These are phyloP conservation scores for Penicillium expansum DNA, from an alignment of 2,329 filamentous ascomycete species.

Conservation along the genomic window DNA sequence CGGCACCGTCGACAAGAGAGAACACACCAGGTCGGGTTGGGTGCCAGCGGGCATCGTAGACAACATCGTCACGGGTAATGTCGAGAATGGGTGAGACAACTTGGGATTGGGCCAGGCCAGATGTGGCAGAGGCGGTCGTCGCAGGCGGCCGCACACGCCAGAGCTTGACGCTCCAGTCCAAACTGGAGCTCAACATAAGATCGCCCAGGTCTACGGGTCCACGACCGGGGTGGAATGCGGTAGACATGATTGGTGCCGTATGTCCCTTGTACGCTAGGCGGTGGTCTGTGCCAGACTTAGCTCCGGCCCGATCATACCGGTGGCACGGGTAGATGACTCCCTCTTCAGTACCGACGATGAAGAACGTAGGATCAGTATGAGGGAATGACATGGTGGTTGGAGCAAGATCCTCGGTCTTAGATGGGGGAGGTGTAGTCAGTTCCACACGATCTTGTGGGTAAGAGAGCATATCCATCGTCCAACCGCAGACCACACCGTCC, in stretches of 20 bases:
- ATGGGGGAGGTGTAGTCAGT: constrained; percentile 77
- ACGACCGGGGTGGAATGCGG: constrained; percentile 89
- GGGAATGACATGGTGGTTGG: constrained; percentile 95
- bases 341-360: constrained; percentile 94
- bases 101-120: constrained; percentile 43
- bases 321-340: constrained; percentile 96
- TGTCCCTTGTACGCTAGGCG: constrained; percentile 87
- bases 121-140: constrained; percentile 40
- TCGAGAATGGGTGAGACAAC: constrained; percentile 75
- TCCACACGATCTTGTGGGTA: constrained; percentile 94
- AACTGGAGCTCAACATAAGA: constrained; percentile 81
- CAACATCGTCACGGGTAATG: constrained; percentile 89
- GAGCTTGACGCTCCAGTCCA: constrained; percentile 96
- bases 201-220: constrained; percentile 94
- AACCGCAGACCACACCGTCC: constrained; percentile 93
- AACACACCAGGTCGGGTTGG: constrained; percentile 93
- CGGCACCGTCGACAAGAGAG: constrained; percentile 88
- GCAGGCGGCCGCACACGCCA: constrained; percentile 75
- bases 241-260: constrained; percentile 89
- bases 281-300: constrained; percentile 91
- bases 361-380: constrained; percentile 92
- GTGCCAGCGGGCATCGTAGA: constrained; percentile 95
- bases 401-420: constrained; percentile 90
- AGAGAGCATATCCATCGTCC: constrained; percentile 96
- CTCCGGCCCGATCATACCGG: constrained; percentile 92